These are phyloP conservation scores for Yamadazyma sp. DNA, from an alignment of 805 yeast species.

Conservation along the genomic window DNA sequence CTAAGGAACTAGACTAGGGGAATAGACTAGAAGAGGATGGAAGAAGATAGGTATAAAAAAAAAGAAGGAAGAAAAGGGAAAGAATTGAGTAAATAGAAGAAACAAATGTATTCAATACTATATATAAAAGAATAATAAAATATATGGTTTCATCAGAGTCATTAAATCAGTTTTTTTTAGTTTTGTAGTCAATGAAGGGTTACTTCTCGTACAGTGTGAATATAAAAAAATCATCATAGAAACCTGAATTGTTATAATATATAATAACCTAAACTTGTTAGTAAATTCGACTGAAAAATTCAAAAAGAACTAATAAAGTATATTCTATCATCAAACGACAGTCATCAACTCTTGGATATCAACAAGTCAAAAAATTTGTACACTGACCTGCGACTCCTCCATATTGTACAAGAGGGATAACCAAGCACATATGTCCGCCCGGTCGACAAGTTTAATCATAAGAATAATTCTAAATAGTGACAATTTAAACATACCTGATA, in stretches of 20 bases:
- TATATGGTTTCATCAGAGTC: constrained; percentile 35
- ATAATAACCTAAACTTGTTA: constrained; percentile 3
- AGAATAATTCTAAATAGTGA: constrained; percentile 10
- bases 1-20: no score
- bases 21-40: no score
- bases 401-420: constrained; percentile 41
- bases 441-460: constrained; percentile 47
- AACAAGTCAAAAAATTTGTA: constrained; percentile 43
- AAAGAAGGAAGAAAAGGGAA: no score
- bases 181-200: constrained; percentile 35
- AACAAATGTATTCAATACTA: no score
- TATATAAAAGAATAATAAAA: constrained; percentile 5
- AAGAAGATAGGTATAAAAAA: no score
- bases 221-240: constrained; percentile 40
- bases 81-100: no score
- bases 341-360: constrained; percentile 43
- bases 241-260: constrained; percentile 12
- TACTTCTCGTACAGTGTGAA: constrained; percentile 48
- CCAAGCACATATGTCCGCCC: constrained; percentile 47
- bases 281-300: background rate
- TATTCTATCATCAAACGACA: constrained; percentile 39
- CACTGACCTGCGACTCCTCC: constrained; percentile 46
- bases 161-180: constrained; percentile 42
- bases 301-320: background rate
- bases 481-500: constrained; percentile 19